A percentile compares a stretch with the other conserved stretches of the same genome.
These are phyloP conservation scores for Cladophialophora psammophila DNA, from an alignment of 2,329 filamentous ascomycete species.

Conservation along the genomic window DNA sequence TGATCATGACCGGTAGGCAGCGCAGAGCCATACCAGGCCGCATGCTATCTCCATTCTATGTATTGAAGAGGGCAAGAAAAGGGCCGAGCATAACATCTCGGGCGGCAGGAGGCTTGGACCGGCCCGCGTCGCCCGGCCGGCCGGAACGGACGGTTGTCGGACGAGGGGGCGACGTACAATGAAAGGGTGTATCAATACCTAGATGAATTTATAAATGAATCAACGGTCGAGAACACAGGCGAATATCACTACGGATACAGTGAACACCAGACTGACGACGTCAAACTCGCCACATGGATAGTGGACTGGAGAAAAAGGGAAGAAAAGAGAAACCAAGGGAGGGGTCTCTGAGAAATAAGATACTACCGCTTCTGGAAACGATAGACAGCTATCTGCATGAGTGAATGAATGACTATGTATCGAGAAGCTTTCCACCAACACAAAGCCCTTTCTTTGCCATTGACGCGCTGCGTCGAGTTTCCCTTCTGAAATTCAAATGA, in stretches of 20 bases:
- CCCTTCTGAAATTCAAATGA: background rate
- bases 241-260: background rate
- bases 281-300: too few species aligned
- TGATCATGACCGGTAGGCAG: too few species aligned
- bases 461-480: background rate
- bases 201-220: too few species aligned
- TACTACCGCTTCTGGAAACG: too few species aligned
- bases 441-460: background rate
- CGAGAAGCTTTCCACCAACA: background rate
- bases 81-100: too few species aligned
- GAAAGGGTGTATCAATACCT: background rate
- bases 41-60: too few species aligned
- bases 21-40: too few species aligned
- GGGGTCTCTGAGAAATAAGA: too few species aligned
- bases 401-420: conserved; percentile 15
- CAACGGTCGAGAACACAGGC: background rate
- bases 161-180: background rate
- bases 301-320: too few species aligned
- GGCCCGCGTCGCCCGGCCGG: background rate
- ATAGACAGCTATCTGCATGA: background rate
- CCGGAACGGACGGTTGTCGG: background rate
- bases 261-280: too few species aligned
- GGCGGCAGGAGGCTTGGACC: background rate
- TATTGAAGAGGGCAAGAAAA: too few species aligned
- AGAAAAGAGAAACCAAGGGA: too few species aligned